These are phyloP conservation scores for Lonicera japonica DNA, from an alignment of 129 eudicot species.

Conservation along the genomic window DNA sequence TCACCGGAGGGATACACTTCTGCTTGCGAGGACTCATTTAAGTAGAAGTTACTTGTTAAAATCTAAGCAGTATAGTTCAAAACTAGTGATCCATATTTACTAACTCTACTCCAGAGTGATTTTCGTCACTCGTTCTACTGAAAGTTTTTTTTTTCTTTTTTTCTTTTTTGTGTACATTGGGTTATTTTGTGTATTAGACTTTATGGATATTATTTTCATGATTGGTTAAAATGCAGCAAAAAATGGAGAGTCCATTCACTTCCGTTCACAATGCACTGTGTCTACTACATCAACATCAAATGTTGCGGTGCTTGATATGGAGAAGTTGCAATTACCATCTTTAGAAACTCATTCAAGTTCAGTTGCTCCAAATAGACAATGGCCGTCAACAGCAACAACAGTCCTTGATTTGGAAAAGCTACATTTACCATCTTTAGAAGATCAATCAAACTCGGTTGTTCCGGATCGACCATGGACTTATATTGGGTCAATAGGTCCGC, in stretches of 20 bases:
- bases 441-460: constrained; percentile 33
- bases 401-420: constrained; percentile 60
- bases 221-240: constrained; percentile 47
- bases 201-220: constrained; percentile 1
- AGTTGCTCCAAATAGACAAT: constrained; percentile 43
- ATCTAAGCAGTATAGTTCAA: no score
- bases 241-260: constrained; percentile 41
- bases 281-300: constrained; percentile 48
- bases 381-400: constrained; percentile 50
- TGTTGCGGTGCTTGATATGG: constrained; percentile 45
- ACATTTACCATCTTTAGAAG: constrained; percentile 53
- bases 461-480: constrained; percentile 43
- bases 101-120: no score
- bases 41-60: no score
- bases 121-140: no score
- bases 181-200: not conserved
- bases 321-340: constrained; percentile 54
- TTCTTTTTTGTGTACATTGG: no score
- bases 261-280: constrained; percentile 50
- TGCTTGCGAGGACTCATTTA: no score
- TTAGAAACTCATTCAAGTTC: constrained; percentile 54
- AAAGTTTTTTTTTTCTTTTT: no score
- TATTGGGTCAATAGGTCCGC: constrained; percentile 27
- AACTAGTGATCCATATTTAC: no score
- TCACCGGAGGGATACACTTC: no score